Conservation (phyloP, 148 eudicot species). For the Tetragonia tetragonoides region DNA sequence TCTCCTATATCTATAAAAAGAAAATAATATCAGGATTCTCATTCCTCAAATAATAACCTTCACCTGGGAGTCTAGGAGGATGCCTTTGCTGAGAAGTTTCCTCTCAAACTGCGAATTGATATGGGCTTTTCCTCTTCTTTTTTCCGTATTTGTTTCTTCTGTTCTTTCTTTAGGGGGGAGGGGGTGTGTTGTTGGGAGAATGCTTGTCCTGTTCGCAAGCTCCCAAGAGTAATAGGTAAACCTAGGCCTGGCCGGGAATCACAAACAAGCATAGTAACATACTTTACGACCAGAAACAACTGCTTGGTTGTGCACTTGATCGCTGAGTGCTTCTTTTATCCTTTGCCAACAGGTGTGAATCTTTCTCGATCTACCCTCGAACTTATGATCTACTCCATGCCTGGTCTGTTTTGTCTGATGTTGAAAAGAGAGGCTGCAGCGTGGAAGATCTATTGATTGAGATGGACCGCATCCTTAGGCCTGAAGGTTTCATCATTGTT, state of each 20-base stretch:
- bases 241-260: background rate
- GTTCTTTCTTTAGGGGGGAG: background rate
- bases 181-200: background rate
- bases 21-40: background rate
- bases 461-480: conserved; percentile 48
- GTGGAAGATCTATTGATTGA: conserved; percentile 41
- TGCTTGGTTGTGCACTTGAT: background rate
- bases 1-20: background rate
- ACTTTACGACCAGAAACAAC: background rate
- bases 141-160: no score
- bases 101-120: background rate
- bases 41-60: background rate
- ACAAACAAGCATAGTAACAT: background rate
- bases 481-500: conserved; percentile 43
- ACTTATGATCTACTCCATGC: conserved; percentile 51
- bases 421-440: conserved; percentile 41
- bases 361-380: conserved; percentile 47
- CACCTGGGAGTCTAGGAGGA: background rate
- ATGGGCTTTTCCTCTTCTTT: background rate
- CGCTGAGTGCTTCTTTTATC: background rate
- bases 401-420: conserved; percentile 36
- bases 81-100: background rate
- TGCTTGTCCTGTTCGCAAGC: background rate
- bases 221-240: background rate
- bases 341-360: conserved; percentile 36